A percentile compares a stretch with the other conserved stretches of the same genome.
phyloP scores from a whole-genome alignment of 202 grass and related monocot species.

The Thinopyrum obtusiflorum region DNA sequence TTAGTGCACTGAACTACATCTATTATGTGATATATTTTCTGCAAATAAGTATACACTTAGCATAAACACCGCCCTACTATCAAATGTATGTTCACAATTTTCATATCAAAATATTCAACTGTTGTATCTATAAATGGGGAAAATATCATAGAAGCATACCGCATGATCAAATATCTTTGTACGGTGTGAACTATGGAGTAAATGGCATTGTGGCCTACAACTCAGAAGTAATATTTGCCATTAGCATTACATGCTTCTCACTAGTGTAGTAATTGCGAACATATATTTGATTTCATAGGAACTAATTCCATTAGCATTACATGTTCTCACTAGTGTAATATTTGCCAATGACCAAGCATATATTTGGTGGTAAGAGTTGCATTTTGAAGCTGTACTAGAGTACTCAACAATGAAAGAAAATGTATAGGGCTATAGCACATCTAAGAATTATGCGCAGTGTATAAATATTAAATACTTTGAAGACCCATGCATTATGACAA shows the following conservation, averaged over 20 bases:
- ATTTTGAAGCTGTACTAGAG: conserved; percentile 3
- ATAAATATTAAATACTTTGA: not conserved
- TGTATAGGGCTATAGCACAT: not conserved
- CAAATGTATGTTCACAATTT: not conserved
- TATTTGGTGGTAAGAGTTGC: not conserved
- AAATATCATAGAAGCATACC: not conserved
- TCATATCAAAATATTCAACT: not conserved
- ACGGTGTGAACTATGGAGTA: not conserved
- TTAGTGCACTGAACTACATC: no score
- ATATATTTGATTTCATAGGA: not conserved
- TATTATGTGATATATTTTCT: no score
- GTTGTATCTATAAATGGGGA: not conserved
- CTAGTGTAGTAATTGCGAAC: not conserved
- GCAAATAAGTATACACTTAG: not conserved
- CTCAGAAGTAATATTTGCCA: not conserved
- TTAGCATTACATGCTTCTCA: not conserved
- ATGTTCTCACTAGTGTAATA: not conserved
- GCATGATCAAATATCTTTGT: not conserved
- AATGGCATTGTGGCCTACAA: not conserved
- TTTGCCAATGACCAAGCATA: not conserved
- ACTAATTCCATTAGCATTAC: not conserved
- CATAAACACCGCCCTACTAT: not conserved
- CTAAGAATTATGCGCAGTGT: not conserved
- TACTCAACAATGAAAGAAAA: not conserved
- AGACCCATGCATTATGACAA: not conserved